phyloP scores from a whole-genome alignment of 768 basidiomycete genomes.

The Rhodotorula kratochvilovae region DNA sequence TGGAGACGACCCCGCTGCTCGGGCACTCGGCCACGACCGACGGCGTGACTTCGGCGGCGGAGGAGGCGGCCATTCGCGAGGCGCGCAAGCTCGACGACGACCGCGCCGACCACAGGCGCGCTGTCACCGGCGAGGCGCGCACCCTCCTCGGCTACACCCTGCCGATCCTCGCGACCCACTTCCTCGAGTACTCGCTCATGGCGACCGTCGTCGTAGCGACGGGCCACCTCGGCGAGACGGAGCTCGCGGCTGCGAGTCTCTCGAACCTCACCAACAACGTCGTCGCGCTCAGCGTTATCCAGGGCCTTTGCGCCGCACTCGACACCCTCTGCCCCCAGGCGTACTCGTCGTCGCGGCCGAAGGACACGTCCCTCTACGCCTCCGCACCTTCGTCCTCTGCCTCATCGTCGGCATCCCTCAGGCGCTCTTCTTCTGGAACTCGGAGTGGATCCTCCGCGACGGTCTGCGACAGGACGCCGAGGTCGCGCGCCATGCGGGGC shows the following conservation, averaged over 20 bases:
- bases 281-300: constrained; percentile 39
- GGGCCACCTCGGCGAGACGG: constrained; percentile 83
- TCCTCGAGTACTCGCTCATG: constrained; percentile 80
- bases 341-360: constrained; percentile 82
- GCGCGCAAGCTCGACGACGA: constrained; percentile 11
- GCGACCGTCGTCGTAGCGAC: constrained; percentile 78
- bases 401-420: constrained; percentile 51
- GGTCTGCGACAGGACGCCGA: constrained; percentile 47
- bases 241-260: constrained; percentile 75
- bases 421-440: constrained; percentile 70
- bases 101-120: not conserved
- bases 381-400: constrained; percentile 35
- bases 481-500: constrained; percentile 35
- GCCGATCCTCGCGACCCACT: constrained; percentile 41
- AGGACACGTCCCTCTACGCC: constrained; percentile 50
- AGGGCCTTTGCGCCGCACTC: constrained; percentile 49
- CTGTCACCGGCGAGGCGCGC: constrained; percentile 2
- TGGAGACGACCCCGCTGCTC: constrained; percentile 9
- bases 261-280: constrained; percentile 67
- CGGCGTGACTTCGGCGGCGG: constrained; percentile 5
- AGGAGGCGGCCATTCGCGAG: constrained; percentile 2
- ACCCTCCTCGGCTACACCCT: constrained; percentile 32
- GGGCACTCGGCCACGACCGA: not conserved
- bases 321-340: constrained; percentile 92
- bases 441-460: constrained; percentile 67